Percentiles rank a stretch among this genome's conserved stretches.
phyloP scores from a whole-genome alignment of 305 asterid genomes.

The Lippia alba region DNA sequence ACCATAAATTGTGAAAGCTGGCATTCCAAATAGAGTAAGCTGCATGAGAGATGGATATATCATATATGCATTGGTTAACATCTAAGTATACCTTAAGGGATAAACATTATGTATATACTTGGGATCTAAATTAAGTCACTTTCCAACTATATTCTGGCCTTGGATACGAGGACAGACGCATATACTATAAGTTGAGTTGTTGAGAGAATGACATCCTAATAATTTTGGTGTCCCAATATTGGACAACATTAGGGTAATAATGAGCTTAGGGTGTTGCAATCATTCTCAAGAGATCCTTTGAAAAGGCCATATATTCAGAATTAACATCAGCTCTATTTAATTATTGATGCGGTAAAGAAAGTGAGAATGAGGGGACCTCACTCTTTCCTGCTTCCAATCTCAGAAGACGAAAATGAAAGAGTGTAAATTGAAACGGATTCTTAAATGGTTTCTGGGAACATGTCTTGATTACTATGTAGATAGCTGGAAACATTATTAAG shows the following conservation, averaged over 20 bases:
- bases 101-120: background rate
- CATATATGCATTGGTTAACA: background rate
- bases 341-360: background rate
- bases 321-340: background rate
- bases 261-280: constrained; percentile 3
- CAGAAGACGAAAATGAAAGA: too few species aligned
- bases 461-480: too few species aligned
- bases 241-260: background rate
- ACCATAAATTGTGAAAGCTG: constrained; percentile 3
- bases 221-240: background rate
- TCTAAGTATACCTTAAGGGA: background rate
- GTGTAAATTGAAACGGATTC: too few species aligned
- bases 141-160: background rate
- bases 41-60: background rate
- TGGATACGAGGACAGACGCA: background rate
- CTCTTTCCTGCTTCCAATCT: too few species aligned
- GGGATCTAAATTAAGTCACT: background rate
- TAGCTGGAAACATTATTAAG: too few species aligned
- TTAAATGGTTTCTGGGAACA: too few species aligned
- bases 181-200: background rate
- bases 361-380: background rate
- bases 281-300: background rate
- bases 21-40: constrained; percentile 6
- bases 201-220: background rate
- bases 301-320: background rate